A percentile compares a stretch with the other conserved stretches of the same genome.
These are phyloP conservation scores for Penicillium diatomitis DNA, from an alignment of 495 filamentous ascomycete genomes.

Conservation along the genomic window DNA sequence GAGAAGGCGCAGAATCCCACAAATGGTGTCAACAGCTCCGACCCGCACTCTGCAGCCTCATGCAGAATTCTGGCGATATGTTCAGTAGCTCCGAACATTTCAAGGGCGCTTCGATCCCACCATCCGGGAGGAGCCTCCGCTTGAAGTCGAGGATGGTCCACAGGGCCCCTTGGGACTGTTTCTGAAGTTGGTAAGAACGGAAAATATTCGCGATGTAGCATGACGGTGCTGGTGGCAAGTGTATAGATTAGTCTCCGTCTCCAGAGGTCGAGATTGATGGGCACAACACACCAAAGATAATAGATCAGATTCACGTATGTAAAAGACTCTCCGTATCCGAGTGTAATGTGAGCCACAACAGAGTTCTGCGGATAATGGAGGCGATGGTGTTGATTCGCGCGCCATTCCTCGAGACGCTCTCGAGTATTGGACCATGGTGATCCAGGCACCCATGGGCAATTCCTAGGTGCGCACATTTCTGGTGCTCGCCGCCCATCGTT, in stretches of 20 bases:
- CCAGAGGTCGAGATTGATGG: too few relatives aligned
- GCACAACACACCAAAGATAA: conserved; percentile 7
- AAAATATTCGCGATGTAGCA: conserved; percentile 19
- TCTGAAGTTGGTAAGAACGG: conserved; percentile 13
- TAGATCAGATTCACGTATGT: conserved; percentile 19
- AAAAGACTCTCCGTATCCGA: conserved; percentile 16
- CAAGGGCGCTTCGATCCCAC: conserved; percentile 15
- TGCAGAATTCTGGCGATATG: conserved; percentile 10
- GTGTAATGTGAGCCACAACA: conserved; percentile 9
- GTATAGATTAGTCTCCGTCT: background rate
- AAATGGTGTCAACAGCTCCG: conserved; percentile 12
- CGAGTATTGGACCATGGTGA: conserved; percentile 13
- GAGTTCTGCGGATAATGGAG: conserved; percentile 14
- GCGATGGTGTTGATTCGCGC: conserved; percentile 11
- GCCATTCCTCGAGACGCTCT: conserved; percentile 10
- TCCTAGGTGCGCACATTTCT: conserved; percentile 15
- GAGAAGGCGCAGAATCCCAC: conserved; percentile 21
- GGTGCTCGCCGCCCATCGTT: conserved; percentile 16
- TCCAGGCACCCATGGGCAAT: conserved; percentile 13
- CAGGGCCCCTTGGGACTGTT: conserved; percentile 10
- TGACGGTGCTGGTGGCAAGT: conserved; percentile 5
- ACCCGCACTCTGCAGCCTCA: conserved; percentile 12
- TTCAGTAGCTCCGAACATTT: conserved; percentile 12
- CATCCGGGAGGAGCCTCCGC: conserved; percentile 11
- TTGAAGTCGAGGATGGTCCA: conserved; percentile 13